phyloP scores from a whole-genome alignment of 352 stramenopile genomes.

The Pythium phragmiticola region DNA sequence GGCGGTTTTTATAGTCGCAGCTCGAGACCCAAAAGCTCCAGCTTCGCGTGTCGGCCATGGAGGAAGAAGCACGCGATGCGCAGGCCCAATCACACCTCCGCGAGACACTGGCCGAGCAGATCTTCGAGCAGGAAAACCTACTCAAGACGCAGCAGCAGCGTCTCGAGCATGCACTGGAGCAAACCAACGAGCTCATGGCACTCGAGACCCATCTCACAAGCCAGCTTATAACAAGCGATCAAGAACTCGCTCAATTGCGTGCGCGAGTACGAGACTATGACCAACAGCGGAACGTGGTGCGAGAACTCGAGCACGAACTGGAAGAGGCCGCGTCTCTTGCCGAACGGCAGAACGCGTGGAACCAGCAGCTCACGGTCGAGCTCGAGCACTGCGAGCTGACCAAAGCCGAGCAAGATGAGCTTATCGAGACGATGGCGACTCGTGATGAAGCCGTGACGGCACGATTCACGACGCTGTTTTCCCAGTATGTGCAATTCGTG shows the following conservation, averaged over 20 bases:
- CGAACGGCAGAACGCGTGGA: conserved; percentile 32
- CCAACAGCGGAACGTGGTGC: conserved; percentile 13
- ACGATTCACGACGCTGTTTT: conserved; percentile 26
- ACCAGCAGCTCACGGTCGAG: conserved; percentile 25
- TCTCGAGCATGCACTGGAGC: conserved; percentile 31
- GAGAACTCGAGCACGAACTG: conserved; percentile 26
- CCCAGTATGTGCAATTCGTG: conserved; percentile 26
- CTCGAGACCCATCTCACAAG: conserved; percentile 30
- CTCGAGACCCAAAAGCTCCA: conserved; percentile 21
- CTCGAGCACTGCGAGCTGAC: conserved; percentile 21
- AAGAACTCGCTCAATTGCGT: neutral
- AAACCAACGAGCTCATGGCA: conserved; percentile 35
- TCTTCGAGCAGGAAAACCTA: conserved; percentile 39
- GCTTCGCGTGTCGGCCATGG: conserved; percentile 19
- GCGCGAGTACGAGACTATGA: conserved; percentile 1
- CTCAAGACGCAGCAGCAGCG: conserved; percentile 30
- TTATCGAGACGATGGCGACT: conserved; percentile 16
- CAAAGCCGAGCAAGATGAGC: conserved; percentile 25
- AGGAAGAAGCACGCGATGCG: conserved; percentile 18
- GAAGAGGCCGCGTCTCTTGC: conserved; percentile 22
- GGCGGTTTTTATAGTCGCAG: conserved; percentile 13
- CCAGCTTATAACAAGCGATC: conserved; percentile 12
- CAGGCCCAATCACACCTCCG: conserved; percentile 28
- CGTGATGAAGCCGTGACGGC: conserved; percentile 23
- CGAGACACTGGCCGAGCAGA: conserved; percentile 33